Conservation (phyloP, 805 yeast species). For the Candida nonsorbophila region DNA sequence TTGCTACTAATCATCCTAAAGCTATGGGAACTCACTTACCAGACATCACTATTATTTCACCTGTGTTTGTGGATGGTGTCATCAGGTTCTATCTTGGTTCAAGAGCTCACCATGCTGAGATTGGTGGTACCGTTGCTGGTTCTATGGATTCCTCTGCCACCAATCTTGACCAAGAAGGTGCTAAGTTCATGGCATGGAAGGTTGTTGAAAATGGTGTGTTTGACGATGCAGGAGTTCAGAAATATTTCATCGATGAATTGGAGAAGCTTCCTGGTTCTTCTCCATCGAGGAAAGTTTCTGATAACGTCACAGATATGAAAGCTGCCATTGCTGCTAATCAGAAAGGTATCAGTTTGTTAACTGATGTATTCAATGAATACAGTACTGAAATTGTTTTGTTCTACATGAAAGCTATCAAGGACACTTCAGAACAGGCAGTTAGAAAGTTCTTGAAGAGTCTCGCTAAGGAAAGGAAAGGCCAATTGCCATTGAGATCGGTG, state of each 20-base stretch:
- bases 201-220: slow-evolving; percentile 11
- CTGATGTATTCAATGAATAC: slow-evolving; percentile 54
- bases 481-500: slow-evolving; percentile 15
- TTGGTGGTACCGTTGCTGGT: slow-evolving; percentile 18
- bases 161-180: slow-evolving; percentile 13
- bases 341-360: slow-evolving; percentile 67
- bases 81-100: slow-evolving; percentile 13
- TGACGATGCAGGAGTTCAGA: slow-evolving; percentile 11
- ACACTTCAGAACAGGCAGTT: slow-evolving; percentile 70
- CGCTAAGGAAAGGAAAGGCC: slow-evolving; percentile 38
- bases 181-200: slow-evolving; percentile 12
- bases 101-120: slow-evolving; percentile 20
- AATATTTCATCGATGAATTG: slow-evolving; percentile 10
- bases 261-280: slow-evolving; percentile 38
- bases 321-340: slow-evolving; percentile 87
- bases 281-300: slow-evolving; percentile 13
- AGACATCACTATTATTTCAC: slow-evolving; percentile 38
- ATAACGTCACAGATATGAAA: slow-evolving; percentile 48
- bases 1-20: slow-evolving; percentile 76
- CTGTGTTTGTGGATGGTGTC: slow-evolving; percentile 12
- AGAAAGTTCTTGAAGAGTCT: slow-evolving; percentile 22
- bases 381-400: slow-evolving; percentile 54
- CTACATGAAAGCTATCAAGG: slow-evolving; percentile 81
- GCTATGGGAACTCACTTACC: slow-evolving; percentile 87
- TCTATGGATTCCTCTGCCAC: slow-evolving; percentile 13